Conservation (phyloP, 768 basidiomycete species). For the Lanmaoa rubissima region DNA sequence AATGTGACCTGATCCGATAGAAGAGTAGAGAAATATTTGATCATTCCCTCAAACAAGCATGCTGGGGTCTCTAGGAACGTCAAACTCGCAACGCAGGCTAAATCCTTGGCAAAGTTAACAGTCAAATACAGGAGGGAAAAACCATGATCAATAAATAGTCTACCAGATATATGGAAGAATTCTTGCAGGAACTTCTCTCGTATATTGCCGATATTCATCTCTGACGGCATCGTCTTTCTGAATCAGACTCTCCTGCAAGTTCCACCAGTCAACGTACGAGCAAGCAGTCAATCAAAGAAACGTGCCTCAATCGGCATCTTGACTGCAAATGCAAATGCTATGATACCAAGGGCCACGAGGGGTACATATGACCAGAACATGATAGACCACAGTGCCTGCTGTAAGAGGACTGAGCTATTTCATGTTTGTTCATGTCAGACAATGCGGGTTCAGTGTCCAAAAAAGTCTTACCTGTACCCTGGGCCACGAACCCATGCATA, state of each 20-base stretch:
- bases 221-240: constrained; percentile 18
- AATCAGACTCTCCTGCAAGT: constrained; percentile 28
- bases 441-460: too few relatives aligned
- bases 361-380: constrained; percentile 35
- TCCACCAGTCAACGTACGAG: neutral
- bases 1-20: too few relatives aligned
- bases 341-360: constrained; percentile 19
- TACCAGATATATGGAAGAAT: constrained; percentile 29
- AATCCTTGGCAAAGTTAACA: neutral
- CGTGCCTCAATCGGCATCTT: constrained; percentile 35
- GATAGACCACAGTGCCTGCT: constrained; percentile 17
- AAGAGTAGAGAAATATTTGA: too few relatives aligned
- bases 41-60: too few relatives aligned
- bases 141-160: neutral
- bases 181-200: constrained; percentile 26
- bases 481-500: constrained; percentile 37
- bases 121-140: too few relatives aligned
- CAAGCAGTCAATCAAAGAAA: neutral
- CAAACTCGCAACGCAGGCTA: neutral
- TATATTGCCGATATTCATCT: constrained; percentile 29
- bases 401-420: constrained; percentile 17
- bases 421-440: neutral
- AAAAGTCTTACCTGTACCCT: constrained; percentile 22
- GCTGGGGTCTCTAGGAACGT: too few relatives aligned
- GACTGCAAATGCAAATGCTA: constrained; percentile 20